A percentile compares a stretch with the other conserved stretches of the same genome.
Conservation (phyloP, 345 rosid genomes). For the Euphorbia tirucalli region DNA sequence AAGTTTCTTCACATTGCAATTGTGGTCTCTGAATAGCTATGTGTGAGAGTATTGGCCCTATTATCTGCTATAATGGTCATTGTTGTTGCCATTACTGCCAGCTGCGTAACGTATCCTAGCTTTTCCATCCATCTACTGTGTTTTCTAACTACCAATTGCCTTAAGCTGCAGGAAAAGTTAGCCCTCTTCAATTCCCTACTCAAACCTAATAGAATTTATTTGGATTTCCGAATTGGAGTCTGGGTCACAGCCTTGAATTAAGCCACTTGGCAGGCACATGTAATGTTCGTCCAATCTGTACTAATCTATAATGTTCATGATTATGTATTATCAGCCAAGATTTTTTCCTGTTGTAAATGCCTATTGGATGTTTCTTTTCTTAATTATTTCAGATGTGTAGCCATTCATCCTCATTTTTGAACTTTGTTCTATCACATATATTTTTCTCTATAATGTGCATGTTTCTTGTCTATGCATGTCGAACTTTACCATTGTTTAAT, state of each 20-base stretch:
- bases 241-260: background rate
- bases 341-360: background rate
- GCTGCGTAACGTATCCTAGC: background rate
- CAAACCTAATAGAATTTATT: background rate
- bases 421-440: background rate
- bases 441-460: background rate
- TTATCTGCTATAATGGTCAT: background rate
- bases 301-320: background rate
- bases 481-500: conserved; percentile 2
- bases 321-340: background rate
- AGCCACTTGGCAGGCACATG: background rate
- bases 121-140: background rate
- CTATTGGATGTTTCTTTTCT: background rate
- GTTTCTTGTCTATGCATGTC: background rate
- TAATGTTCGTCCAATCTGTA: background rate
- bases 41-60: background rate
- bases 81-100: background rate
- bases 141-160: background rate
- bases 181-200: background rate
- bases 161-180: background rate
- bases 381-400: background rate
- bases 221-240: background rate
- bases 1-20: background rate
- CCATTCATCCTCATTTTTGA: background rate
- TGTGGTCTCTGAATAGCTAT: background rate